Conservation (phyloP, 2,329 filamentous ascomycete species). For the Calonectria pseudoturangicola region DNA sequence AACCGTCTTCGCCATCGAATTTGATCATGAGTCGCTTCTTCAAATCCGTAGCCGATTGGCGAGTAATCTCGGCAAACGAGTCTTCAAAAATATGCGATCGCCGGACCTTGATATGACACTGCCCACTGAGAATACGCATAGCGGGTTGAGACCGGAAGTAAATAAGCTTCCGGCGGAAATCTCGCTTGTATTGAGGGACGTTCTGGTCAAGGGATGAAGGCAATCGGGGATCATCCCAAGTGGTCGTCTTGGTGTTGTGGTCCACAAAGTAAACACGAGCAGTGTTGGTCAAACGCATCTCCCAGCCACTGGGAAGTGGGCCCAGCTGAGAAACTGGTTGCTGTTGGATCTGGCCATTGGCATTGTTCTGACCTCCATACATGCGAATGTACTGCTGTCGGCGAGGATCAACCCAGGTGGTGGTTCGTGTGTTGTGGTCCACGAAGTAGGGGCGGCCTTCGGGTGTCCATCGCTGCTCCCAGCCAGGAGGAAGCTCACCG, state of each 20-base stretch:
- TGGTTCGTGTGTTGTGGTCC: slow-evolving; percentile 98
- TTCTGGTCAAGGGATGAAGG: slow-evolving; percentile 98
- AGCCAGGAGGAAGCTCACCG: slow-evolving; percentile 94
- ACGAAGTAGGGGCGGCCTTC: slow-evolving; percentile 98
- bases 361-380: slow-evolving; percentile 92
- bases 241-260: slow-evolving; percentile 99
- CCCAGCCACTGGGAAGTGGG: slow-evolving; percentile 96
- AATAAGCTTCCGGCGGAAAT: slow-evolving; percentile 97
- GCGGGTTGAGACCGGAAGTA: slow-evolving; percentile 99
- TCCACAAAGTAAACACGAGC: slow-evolving; percentile 99
- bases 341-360: slow-evolving; percentile 92
- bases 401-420: slow-evolving; percentile 98
- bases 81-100: slow-evolving; percentile 99
- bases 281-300: slow-evolving; percentile 99
- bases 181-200: slow-evolving; percentile 99
- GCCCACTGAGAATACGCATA: slow-evolving; percentile 94
- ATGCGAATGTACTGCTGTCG: slow-evolving; percentile 98
- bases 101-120: slow-evolving; percentile 98
- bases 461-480: slow-evolving; percentile 97
- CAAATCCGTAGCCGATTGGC: slow-evolving; percentile 94
- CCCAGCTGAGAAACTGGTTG: slow-evolving; percentile 98
- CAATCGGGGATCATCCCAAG: slow-evolving; percentile 97
- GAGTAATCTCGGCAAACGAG: slow-evolving; percentile 98
- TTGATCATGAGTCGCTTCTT: slow-evolving; percentile 99
- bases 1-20: slow-evolving; percentile 97